Percentiles rank a stretch among this genome's conserved stretches.
Conservation (phyloP, 192 early-diverging fungal species). For the Gaertneriomyces semiglobifer region DNA sequence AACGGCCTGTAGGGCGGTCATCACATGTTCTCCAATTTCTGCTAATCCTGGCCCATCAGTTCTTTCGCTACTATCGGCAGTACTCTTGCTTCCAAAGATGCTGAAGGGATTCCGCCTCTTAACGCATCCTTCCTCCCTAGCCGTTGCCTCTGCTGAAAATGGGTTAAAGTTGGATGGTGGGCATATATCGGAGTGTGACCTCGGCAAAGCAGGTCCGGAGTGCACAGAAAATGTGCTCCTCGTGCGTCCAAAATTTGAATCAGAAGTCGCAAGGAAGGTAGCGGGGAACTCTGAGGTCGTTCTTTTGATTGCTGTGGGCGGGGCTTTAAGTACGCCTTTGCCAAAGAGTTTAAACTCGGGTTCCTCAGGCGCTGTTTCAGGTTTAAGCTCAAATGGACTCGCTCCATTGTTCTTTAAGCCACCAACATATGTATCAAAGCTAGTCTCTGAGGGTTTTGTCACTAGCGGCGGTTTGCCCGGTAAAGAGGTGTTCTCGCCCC, state of each 20-base stretch:
- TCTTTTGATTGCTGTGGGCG: not conserved
- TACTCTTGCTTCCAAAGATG: not conserved
- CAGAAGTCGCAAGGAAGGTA: not conserved
- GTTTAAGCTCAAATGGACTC: too few relatives aligned
- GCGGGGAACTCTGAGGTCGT: not conserved
- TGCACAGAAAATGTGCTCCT: not conserved
- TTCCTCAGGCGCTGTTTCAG: too few relatives aligned
- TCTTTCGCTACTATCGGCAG: not conserved
- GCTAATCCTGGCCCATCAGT: not conserved
- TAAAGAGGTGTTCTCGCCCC: not conserved
- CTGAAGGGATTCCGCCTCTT: slow-evolving; percentile 7
- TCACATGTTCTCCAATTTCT: slow-evolving; percentile 1
- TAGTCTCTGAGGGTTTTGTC: not conserved
- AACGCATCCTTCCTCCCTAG: not conserved
- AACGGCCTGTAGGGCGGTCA: not conserved
- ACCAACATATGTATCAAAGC: not conserved
- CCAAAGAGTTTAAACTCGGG: not conserved
- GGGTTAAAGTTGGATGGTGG: not conserved
- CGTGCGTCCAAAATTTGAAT: not conserved
- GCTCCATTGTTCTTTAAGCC: not conserved
- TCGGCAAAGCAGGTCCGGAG: not conserved
- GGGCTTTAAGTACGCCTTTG: not conserved
- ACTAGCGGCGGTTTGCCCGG: not conserved
- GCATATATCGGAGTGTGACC: not conserved
- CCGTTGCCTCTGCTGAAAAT: not conserved